Base-by-base conservation (phyloP, 2,329 filamentous ascomycete species). In the Fusarium citri region DNA sequence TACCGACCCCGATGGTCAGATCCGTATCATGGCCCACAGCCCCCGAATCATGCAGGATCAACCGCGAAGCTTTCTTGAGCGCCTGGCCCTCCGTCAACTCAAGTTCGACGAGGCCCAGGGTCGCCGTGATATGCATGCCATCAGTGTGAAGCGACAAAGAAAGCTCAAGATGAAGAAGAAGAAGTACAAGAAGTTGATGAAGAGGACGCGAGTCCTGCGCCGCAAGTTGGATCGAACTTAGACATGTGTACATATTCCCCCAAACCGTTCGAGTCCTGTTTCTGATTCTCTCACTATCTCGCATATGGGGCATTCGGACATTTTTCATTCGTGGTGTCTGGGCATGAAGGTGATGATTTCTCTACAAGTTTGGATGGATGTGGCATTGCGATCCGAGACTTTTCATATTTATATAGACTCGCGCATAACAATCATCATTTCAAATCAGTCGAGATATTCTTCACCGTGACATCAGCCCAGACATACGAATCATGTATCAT, bases 161-260 rank as follows among this genome's bases (percentile, higher is more conserved):
- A 97, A 96, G 84, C 84, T 98, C 78, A 97, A 94, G 89, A 99
- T 99, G 94, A 99, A 99, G 92, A 99, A 98, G 89, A 95, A 98
- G 88, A 99, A 99, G 90, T 97, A 97, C 83, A 98, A 98, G 94
- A 99, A 99, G 89, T 86, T 98, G 74, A 94, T 97, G 92, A 93
- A 92, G 86, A 88, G 90, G 82, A 98, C 95, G 77, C 89, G 95
- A 80, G 95, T 93, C 79, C 81, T 94, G 84, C 91, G 95, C 79
- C 90, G 94, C 79, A 97, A 94, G 85, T 85, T 96, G 76, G 93
- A 92, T 76, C 88, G 90, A 77, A 83, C 87, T 69, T 89, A 84
- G 66, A 60, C 58, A 64, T 55, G 42, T 75, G 72, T 77, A 76
- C 68, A 76, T 75, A 76, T 66, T 72, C 58, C 50, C 58, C 46